Base-by-base conservation (phyloP, 2,329 filamentous ascomycete genomes). In the Hansfordia pulvinata region DNA sequence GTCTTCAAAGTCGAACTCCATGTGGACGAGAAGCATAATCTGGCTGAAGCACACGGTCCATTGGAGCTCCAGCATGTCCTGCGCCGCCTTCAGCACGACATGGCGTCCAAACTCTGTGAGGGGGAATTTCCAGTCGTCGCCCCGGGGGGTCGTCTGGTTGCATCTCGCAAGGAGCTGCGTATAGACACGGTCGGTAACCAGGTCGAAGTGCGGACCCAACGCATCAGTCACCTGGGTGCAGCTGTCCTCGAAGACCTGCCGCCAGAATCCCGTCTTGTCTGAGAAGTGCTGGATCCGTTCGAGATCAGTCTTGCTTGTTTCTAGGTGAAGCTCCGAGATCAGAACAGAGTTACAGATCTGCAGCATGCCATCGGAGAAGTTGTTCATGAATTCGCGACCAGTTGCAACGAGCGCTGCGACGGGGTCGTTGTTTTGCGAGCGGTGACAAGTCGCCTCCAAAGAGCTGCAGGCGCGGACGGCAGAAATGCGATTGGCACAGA, bases 171-270 rank as follows among this genome's bases (percentile, higher is more conserved):
- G 49, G 4, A 76, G 45, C n/a, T 60, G 51, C 17, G 59, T 46
- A 38, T 75, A 77, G 8, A 74, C 52, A 11, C 60, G 50, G 20
- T 60, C 54, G 3, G 62, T 69, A 42, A 64, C 74, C 54, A 50
- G 64, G 51, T 40, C 76, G 51, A 64, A 77, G 37, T 67, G 67
- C 19, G 72, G 64, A 15, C 82, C 78, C 8, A 93, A 62, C 5
- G 70, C 62, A 19, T 73, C 64, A 5, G 72, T 64, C n/a, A 92
- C 64, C 30, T 72, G 68, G 20, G 72, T 62, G 36, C 76, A 83
- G 26, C 86, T 76, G 26, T 93, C 84, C 28, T 94, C 82, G 2
- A 78, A 78, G 27, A 96, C 73, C 31, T 81, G 76, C 17, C 77
- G 71, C 48, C 71, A 75, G 39, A 94, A 82, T 15, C 76, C 77